These are phyloP conservation scores for Microthlaspi erraticum DNA, from an alignment of 345 rosid species.

Conservation along the genomic window DNA sequence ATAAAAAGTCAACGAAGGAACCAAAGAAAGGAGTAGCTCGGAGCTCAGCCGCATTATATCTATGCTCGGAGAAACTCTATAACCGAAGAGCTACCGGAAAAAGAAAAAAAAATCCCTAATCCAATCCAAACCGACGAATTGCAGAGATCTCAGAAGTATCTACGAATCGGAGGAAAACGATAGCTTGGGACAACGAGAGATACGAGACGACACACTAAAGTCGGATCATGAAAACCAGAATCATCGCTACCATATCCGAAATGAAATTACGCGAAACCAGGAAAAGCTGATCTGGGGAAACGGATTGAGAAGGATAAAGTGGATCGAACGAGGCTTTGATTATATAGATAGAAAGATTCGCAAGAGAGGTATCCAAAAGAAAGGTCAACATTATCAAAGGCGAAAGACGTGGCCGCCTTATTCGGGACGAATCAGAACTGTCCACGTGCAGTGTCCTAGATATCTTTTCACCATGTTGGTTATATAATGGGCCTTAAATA, in stretches of 20 bases:
- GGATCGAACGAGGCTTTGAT: not conserved
- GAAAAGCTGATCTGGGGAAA: conserved; percentile 21
- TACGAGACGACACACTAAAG: not conserved
- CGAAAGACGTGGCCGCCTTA: conserved; percentile 39
- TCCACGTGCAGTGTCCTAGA: conserved; percentile 28
- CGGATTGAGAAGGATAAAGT: not conserved
- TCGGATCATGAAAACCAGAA: conserved; percentile 23
- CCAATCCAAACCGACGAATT: conserved; percentile 9
- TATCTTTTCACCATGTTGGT: not conserved
- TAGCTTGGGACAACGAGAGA: not conserved
- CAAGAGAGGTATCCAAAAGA: conserved; percentile 9
- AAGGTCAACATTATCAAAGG: conserved; percentile 22
- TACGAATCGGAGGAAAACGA: not conserved
- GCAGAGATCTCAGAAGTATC: conserved; percentile 23
- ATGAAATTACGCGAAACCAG: not conserved
- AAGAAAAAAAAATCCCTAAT: conserved; percentile 30
- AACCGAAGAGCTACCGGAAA: conserved; percentile 19
- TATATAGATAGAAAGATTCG: not conserved
- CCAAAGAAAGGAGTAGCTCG: conserved; percentile 45
- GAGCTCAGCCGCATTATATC: conserved; percentile 76
- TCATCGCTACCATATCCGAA: conserved; percentile 16
- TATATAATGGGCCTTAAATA: not conserved
- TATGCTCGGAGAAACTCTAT: conserved; percentile 74
- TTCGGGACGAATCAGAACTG: not conserved
- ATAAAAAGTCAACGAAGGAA: conserved; percentile 62